Base-by-base conservation (phyloP, 345 rosid species). In the Heritiera fomes region DNA sequence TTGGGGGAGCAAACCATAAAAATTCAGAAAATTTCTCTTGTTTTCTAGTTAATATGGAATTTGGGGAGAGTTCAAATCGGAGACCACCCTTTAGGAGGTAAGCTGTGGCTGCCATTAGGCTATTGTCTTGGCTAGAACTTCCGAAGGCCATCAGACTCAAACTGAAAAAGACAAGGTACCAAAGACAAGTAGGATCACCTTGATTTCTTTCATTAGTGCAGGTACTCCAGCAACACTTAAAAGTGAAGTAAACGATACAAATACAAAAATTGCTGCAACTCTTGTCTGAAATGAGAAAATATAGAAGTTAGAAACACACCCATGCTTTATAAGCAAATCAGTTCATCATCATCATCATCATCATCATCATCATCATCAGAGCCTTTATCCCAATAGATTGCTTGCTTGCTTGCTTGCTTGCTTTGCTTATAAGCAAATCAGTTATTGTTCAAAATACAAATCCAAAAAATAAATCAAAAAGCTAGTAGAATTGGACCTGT, bases 201-300 rank as follows among this genome's bases (percentile, higher is more conserved):
- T 88, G 78, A 95, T 88, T 84, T 95, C 99, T 87, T 89, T 90
- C 80, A 83, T 71, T 65, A 89, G 90, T 34, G 95, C 85, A 66
- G 97, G 92, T 78, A 90, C 88, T 69, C 98, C 98, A 71, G 94
- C 91, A 14, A 94, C 88, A 77, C 97, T 90, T 84, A 96, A 88
- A 75, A 96, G 95, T 8, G 95, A 91, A 73, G 97, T 86, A 85
- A 94, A 96, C 60, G 99, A 96, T 64, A 94, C 82, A 70, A 94
- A 94, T 10, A 87, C 89, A 84, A 96, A 96, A 61, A 96, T 81
- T 3, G 98, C 97, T 12, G 97, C 89, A 73, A 94, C 98, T 85
- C 97, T 90, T 38, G 92, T 88, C 98, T 96, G 95, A 73, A 86
- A 88, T 38, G 53, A 80, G 56, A 77, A 23, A 56, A 80, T 61